Evolutionary conservation across 2,329 filamentous ascomycete species (phyloP).

Genomic region (Ophiostoma triangulosporum): DNA sequence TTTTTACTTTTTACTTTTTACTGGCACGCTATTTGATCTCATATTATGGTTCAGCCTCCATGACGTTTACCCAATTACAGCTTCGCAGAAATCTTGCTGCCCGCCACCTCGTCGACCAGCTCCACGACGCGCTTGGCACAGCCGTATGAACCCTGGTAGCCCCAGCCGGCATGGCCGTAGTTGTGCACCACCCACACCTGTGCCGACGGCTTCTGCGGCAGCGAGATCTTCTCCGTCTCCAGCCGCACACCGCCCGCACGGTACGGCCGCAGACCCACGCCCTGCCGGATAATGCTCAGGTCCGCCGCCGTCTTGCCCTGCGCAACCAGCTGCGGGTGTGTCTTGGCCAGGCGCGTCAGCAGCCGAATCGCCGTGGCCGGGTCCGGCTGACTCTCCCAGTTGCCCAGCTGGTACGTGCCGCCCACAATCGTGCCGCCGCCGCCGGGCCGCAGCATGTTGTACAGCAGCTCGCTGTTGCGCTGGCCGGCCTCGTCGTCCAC

Average conservation of each 20-base stretch:
- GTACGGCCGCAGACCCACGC: slow-evolving; percentile 67
- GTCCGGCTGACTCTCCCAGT: slow-evolving; percentile 69
- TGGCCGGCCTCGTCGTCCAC: slow-evolving; percentile 49
- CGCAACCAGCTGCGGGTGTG: slow-evolving; percentile 46
- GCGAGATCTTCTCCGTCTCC: slow-evolving; percentile 50
- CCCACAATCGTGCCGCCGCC: slow-evolving; percentile 76
- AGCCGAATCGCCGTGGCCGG: slow-evolving; percentile 69
- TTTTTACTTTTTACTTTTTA: not conserved
- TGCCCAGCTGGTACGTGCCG: slow-evolving; percentile 68
- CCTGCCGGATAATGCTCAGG: slow-evolving; percentile 65
- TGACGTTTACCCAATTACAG: not conserved
- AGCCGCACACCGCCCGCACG: slow-evolving; percentile 60
- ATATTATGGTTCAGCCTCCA: no score
- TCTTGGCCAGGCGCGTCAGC: slow-evolving; percentile 60
- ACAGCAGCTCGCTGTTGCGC: slow-evolving; percentile 51
- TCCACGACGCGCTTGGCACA: slow-evolving; percentile 53
- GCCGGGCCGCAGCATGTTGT: slow-evolving; percentile 69
- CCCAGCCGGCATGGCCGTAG: slow-evolving; percentile 69
- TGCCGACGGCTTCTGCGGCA: not conserved
- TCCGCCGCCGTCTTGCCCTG: slow-evolving; percentile 55
- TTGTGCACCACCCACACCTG: slow-evolving; percentile 61
- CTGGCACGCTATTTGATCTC: no score
- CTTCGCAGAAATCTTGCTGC: slow-evolving; percentile 10
- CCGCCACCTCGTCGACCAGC: slow-evolving; percentile 48
- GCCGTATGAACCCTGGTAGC: slow-evolving; percentile 58